A percentile compares a stretch with the other conserved stretches of the same genome.
phyloP scores from a whole-genome alignment of 768 basidiomycete genomes.

The Mycena sanguinolenta region DNA sequence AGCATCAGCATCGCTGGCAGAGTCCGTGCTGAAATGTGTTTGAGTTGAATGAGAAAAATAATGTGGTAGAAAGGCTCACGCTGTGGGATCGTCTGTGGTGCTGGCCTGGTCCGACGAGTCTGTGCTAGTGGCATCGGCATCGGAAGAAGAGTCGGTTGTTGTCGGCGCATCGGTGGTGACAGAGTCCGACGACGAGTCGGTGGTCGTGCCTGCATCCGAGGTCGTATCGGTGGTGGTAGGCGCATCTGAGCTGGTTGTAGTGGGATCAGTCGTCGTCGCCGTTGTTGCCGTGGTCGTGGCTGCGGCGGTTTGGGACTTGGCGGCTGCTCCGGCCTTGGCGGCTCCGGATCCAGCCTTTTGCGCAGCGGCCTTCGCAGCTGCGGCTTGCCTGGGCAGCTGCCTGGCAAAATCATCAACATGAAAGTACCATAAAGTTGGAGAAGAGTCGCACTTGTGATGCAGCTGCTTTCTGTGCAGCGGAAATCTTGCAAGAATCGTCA shows the following conservation, averaged over 20 bases:
- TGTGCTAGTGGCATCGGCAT: slow-evolving; percentile 2
- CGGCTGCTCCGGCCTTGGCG: slow-evolving; percentile 27
- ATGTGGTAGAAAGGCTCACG: neutral
- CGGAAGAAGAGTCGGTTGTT: neutral
- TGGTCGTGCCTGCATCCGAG: neutral
- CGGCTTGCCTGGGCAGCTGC: neutral
- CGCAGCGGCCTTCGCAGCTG: slow-evolving; percentile 3
- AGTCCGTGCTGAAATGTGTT: neutral
- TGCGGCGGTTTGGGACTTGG: slow-evolving; percentile 6
- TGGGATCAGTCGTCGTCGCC: no score
- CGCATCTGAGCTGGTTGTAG: neutral
- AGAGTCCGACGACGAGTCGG: neutral
- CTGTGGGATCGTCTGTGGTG: neutral
- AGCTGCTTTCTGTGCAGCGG: slow-evolving; percentile 28
- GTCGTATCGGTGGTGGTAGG: neutral
- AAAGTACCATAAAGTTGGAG: neutral
- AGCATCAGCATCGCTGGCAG: slow-evolving; percentile 2
- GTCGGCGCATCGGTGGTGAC: neutral
- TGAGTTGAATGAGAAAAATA: neutral
- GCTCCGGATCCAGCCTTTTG: slow-evolving; percentile 26
- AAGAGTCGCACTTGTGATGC: slow-evolving; percentile 3
- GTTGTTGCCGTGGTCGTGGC: slow-evolving; percentile 7
- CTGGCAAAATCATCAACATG: neutral
- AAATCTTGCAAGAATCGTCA: neutral
- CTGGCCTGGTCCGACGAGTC: neutral